Conservation (phyloP, 495 filamentous ascomycete genomes). For the Penicillium cosmopolitanum region DNA sequence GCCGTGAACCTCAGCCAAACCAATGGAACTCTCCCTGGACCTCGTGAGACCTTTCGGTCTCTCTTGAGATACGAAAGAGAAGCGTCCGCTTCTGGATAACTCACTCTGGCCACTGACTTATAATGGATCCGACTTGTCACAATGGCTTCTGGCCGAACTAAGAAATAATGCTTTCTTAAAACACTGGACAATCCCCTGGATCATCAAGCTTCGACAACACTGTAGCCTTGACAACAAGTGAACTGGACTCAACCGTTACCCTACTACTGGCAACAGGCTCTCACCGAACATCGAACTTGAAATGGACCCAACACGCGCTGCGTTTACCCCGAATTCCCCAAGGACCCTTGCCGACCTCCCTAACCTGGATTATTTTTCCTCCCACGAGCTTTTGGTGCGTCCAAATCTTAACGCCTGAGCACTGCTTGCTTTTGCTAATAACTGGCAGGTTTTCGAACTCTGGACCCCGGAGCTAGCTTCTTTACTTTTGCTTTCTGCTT, state of each 20-base stretch:
- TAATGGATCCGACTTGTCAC: constrained; percentile 20
- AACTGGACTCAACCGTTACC: neutral
- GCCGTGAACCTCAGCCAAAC: constrained; percentile 9
- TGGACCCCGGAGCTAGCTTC: constrained; percentile 33
- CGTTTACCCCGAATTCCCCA: neutral
- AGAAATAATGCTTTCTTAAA: constrained; percentile 5
- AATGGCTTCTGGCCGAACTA: constrained; percentile 6
- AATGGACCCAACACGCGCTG: constrained; percentile 5
- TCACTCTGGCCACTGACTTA: constrained; percentile 21
- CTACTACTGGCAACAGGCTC: constrained; percentile 3
- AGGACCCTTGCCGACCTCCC: neutral
- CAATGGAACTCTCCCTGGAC: constrained; percentile 16
- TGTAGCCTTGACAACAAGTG: constrained; percentile 15
- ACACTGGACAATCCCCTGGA: constrained; percentile 5
- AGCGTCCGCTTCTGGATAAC: constrained; percentile 20
- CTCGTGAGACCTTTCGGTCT: constrained; percentile 24
- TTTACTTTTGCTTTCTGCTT: constrained; percentile 9
- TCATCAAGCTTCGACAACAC: constrained; percentile 13
- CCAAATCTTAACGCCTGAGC: neutral
- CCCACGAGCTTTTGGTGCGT: constrained; percentile 25
- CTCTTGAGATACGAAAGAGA: constrained; percentile 14
- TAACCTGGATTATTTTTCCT: constrained; percentile 15
- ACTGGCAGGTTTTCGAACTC: constrained; percentile 17
- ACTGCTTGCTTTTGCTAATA: constrained; percentile 18
- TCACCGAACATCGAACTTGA: neutral